Conservation (phyloP, 805 yeast genomes). For the Metschnikowia cerradonensis region DNA sequence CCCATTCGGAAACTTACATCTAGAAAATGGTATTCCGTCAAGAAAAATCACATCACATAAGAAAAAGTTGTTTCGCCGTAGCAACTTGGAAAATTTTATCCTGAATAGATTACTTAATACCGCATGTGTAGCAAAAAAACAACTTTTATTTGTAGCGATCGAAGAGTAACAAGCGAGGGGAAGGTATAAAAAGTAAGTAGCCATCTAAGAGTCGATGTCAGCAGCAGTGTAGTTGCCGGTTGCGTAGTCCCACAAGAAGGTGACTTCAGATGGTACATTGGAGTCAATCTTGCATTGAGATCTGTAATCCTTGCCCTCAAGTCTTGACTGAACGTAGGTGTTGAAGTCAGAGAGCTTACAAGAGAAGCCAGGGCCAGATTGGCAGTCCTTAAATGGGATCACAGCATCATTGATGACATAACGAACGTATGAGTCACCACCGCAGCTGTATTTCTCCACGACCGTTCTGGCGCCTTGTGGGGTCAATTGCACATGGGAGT, state of each 20-base stretch:
- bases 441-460: slow-evolving; percentile 35
- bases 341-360: slow-evolving; percentile 37
- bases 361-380: slow-evolving; percentile 41
- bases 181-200: background rate
- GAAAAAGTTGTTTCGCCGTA: background rate
- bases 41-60: background rate
- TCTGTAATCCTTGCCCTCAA: slow-evolving; percentile 23
- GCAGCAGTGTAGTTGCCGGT: slow-evolving; percentile 22
- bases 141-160: background rate
- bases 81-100: background rate
- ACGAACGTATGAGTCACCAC: slow-evolving; percentile 31
- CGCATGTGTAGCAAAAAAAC: background rate
- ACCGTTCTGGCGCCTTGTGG: slow-evolving; percentile 41
- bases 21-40: background rate
- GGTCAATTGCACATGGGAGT: slow-evolving; percentile 36
- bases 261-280: slow-evolving; percentile 23
- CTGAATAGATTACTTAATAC: background rate
- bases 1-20: background rate
- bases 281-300: slow-evolving; percentile 25
- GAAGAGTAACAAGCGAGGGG: background rate
- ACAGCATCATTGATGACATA: slow-evolving; percentile 40
- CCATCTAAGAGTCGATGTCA: slow-evolving; percentile 11
- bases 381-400: slow-evolving; percentile 31
- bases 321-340: slow-evolving; percentile 25
- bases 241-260: slow-evolving; percentile 42